Percentiles rank a stretch among this genome's conserved stretches.
Conservation (phyloP, 106 monocot species). For the Dendrobium chrysotoxum region DNA sequence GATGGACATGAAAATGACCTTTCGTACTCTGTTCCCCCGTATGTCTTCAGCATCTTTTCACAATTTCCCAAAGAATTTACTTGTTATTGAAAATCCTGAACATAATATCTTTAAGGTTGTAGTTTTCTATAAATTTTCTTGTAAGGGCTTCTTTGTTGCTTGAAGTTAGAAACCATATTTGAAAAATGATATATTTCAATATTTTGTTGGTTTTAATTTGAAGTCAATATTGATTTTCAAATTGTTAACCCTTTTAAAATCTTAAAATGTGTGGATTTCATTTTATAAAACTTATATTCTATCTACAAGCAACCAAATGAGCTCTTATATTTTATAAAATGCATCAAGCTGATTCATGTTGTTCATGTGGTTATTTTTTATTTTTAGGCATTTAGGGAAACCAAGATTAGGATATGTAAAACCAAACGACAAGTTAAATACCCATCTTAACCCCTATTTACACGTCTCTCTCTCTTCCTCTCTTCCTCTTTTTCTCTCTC, state of each 20-base stretch:
- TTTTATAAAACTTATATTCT: too few species aligned
- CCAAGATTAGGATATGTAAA: not conserved
- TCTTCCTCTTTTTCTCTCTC: not conserved
- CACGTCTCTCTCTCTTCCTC: not conserved
- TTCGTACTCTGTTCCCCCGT: slow-evolving; percentile 48
- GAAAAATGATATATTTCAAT: too few species aligned
- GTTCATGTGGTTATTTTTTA: not conserved
- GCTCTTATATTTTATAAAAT: not conserved
- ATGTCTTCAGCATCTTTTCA: slow-evolving; percentile 25
- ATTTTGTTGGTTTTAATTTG: too few species aligned
- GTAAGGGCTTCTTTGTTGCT: not conserved
- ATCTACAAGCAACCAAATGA: too few species aligned
- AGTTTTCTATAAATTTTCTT: not conserved
- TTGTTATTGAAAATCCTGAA: not conserved
- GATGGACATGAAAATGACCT: slow-evolving; percentile 37
- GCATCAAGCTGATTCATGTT: not conserved
- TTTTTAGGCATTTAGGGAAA: not conserved
- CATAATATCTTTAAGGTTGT: not conserved
- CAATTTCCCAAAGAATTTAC: not conserved
- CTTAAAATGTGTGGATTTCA: too few species aligned
- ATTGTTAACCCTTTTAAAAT: too few species aligned
- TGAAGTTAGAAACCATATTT: too few species aligned
- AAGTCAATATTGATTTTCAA: too few species aligned
- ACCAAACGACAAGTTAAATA: not conserved
- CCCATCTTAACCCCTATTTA: not conserved